phyloP scores from a whole-genome alignment of 139 green algal species.

The Zygnema cylindricum region DNA sequence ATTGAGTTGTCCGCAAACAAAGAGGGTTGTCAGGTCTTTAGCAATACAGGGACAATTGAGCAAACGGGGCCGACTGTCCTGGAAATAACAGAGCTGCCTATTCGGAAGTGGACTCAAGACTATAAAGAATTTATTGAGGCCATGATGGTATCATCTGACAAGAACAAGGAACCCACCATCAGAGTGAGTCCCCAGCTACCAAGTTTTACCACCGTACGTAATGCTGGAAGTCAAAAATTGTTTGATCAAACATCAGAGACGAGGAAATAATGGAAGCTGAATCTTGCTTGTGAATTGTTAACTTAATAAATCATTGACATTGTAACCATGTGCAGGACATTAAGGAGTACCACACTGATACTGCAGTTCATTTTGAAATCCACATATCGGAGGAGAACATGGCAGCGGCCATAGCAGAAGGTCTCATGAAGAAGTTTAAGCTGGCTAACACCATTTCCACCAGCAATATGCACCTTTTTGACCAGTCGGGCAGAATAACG shows the following conservation, averaged over 20 bases:
- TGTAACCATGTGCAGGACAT: conserved; percentile 78
- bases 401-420: conserved; percentile 66
- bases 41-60: conserved; percentile 73
- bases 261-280: too few species aligned
- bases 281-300: too few species aligned
- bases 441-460: conserved; percentile 82
- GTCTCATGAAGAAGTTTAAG: conserved; percentile 91
- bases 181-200: too few species aligned
- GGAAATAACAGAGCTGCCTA: conserved; percentile 93
- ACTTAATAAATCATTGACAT: too few species aligned
- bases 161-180: conserved; percentile 68
- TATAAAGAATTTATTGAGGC: conserved; percentile 99
- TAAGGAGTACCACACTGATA: conserved; percentile 91
- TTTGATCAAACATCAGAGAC: too few species aligned
- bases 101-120: conserved; percentile 96
- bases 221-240: too few species aligned
- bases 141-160: conserved; percentile 73
- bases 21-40: conserved; percentile 69
- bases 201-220: too few species aligned
- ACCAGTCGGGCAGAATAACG: conserved; percentile 85
- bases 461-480: conserved; percentile 98
- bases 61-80: conserved; percentile 77
- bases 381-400: conserved; percentile 77
- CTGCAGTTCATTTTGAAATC: conserved; percentile 87
- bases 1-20: conserved; percentile 57